Percentiles rank a stretch among this genome's conserved stretches.
Conservation (phyloP, 2,329 filamentous ascomycete species). For the Claviceps sp. region DNA sequence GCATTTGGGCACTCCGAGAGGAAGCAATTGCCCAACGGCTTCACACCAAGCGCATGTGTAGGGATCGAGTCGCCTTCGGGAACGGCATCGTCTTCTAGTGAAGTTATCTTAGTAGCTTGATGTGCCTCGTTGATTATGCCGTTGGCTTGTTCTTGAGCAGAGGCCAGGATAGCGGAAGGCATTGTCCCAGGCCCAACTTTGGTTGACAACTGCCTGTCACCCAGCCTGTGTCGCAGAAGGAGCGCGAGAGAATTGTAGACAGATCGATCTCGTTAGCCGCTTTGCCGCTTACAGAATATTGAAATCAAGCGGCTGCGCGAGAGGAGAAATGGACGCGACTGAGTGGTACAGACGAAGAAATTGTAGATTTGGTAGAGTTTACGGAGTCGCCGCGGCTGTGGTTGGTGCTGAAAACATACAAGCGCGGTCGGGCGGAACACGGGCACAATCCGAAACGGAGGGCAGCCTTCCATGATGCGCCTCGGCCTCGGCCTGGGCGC, state of each 20-base stretch:
- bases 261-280: background rate
- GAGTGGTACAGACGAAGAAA: background rate
- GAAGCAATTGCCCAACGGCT: slow-evolving; percentile 73
- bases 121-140: background rate
- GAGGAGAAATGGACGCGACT: background rate
- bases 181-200: background rate
- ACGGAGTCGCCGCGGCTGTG: no score
- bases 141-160: background rate
- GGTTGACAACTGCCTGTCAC: background rate
- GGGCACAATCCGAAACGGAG: no score
- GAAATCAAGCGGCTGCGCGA: background rate
- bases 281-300: background rate
- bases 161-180: slow-evolving; percentile 1
- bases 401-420: no score
- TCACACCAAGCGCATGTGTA: slow-evolving; percentile 69
- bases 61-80: slow-evolving; percentile 41
- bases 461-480: no score
- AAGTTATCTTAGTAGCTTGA: background rate
- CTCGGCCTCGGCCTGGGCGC: no score
- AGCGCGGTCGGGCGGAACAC: no score
- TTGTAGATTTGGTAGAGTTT: no score
- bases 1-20: slow-evolving; percentile 54
- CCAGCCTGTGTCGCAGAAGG: background rate
- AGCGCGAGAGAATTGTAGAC: background rate
- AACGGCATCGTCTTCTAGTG: background rate